phyloP scores from a whole-genome alignment of 2,329 filamentous ascomycete species.

The Fusarium sarcochroum region DNA sequence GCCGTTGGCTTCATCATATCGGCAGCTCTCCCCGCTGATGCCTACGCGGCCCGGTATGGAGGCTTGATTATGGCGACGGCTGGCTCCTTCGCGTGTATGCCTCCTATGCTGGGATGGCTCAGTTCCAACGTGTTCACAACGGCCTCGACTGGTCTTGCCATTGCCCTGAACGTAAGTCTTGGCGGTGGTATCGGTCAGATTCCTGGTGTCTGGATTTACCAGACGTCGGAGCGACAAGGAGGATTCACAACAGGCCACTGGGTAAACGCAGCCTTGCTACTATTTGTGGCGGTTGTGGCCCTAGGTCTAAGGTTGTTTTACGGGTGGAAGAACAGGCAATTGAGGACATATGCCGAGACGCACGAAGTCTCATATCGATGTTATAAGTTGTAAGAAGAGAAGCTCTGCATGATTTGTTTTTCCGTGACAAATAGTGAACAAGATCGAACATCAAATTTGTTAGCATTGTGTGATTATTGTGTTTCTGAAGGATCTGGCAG shows the following conservation, averaged over 20 bases:
- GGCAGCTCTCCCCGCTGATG: slow-evolving; percentile 71
- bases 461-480: not conserved
- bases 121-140: slow-evolving; percentile 77
- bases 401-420: slow-evolving; percentile 1
- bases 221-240: slow-evolving; percentile 68
- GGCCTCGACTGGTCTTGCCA: slow-evolving; percentile 75
- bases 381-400: slow-evolving; percentile 56
- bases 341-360: slow-evolving; percentile 51
- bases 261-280: slow-evolving; percentile 72
- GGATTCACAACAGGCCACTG: slow-evolving; percentile 81
- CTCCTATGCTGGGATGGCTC: slow-evolving; percentile 79
- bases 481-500: not conserved
- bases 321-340: slow-evolving; percentile 59
- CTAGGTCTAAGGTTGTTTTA: slow-evolving; percentile 70
- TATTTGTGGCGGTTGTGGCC: slow-evolving; percentile 70
- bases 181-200: slow-evolving; percentile 79
- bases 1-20: slow-evolving; percentile 71
- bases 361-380: slow-evolving; percentile 55
- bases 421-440: slow-evolving; percentile 16
- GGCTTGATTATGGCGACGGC: slow-evolving; percentile 77
- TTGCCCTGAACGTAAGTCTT: slow-evolving; percentile 78
- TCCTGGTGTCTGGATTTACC: slow-evolving; percentile 81
- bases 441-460: slow-evolving; percentile 2
- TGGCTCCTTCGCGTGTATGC: slow-evolving; percentile 78
- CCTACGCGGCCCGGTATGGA: slow-evolving; percentile 74